Conservation (phyloP, 2,329 filamentous ascomycete genomes). For the Calonectria naviculata region DNA sequence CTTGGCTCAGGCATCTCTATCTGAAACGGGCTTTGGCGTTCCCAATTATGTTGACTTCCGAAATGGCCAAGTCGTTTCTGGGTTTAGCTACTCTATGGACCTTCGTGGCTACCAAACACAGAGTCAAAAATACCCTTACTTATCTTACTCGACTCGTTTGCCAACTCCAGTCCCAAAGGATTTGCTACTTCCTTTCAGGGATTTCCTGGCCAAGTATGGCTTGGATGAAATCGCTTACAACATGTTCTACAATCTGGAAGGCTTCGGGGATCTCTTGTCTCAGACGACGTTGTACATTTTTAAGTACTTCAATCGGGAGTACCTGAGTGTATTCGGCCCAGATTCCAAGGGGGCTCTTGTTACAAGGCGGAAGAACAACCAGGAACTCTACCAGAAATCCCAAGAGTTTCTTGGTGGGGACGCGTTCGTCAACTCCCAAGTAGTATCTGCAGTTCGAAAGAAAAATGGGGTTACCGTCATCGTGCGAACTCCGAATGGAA, state of each 20-base stretch:
- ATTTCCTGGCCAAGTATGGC: constrained; percentile 26
- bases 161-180: constrained; percentile 27
- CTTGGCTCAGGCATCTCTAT: constrained; percentile 12
- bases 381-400: constrained; percentile 26
- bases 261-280: constrained; percentile 27
- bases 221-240: constrained; percentile 25
- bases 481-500: constrained; percentile 14
- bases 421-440: constrained; percentile 23
- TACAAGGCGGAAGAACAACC: constrained; percentile 26
- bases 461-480: constrained; percentile 16
- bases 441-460: constrained; percentile 14
- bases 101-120: constrained; percentile 19
- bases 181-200: constrained; percentile 24
- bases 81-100: constrained; percentile 20
- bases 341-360: constrained; percentile 27
- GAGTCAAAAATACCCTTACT: constrained; percentile 24
- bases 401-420: constrained; percentile 19
- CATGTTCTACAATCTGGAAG: constrained; percentile 31
- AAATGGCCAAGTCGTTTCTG: constrained; percentile 16
- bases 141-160: constrained; percentile 31
- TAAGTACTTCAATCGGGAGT: constrained; percentile 28
- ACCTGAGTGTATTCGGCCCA: constrained; percentile 21
- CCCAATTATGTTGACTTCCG: constrained; percentile 30
- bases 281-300: constrained; percentile 29
- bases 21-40: constrained; percentile 25